These are phyloP conservation scores for Lycium barbarum DNA, from an alignment of 257 asterid genomes.

Conservation along the genomic window DNA sequence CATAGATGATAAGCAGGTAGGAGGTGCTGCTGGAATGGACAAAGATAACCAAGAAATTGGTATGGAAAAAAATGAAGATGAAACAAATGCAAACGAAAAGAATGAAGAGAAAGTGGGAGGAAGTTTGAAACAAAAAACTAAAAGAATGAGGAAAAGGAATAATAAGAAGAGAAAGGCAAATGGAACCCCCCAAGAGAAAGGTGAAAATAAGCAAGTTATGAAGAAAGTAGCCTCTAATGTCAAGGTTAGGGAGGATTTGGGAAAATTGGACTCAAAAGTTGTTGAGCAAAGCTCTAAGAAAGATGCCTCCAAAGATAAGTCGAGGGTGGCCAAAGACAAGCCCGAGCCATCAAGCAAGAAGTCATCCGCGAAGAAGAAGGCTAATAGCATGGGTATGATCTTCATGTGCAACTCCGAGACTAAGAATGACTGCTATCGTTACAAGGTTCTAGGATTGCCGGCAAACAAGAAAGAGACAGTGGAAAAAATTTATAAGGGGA, in stretches of 20 bases:
- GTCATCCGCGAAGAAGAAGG: constrained; percentile 51
- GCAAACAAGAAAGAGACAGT: constrained; percentile 75
- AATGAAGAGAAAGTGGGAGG: constrained; percentile 47
- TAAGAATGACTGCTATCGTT: constrained; percentile 74
- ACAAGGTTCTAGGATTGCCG: constrained; percentile 91
- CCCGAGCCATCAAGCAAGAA: constrained; percentile 57
- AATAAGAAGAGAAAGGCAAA: constrained; percentile 23
- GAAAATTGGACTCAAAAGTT: background rate
- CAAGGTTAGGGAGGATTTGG: background rate
- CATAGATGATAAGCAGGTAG: constrained; percentile 42
- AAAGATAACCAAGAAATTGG: constrained; percentile 23
- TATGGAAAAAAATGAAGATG: constrained; percentile 17
- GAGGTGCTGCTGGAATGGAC: constrained; percentile 33
- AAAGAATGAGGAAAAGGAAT: constrained; percentile 1
- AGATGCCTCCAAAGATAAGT: constrained; percentile 32
- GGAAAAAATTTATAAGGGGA: constrained; percentile 78
- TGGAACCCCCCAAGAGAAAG: constrained; percentile 11
- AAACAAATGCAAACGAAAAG: constrained; percentile 33
- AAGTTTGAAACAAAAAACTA: constrained; percentile 33
- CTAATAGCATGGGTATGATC: constrained; percentile 88
- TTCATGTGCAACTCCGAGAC: constrained; percentile 94
- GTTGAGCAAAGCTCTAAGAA: constrained; percentile 34
- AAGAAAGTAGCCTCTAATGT: constrained; percentile 28
- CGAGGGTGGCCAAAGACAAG: constrained; percentile 40
- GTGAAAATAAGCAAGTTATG: background rate